Evolutionary conservation across 371 early-diverging fungal species (phyloP), one percentile per base, ranked within the genome.

Genomic region (Sporodiniella umbellata): DNA sequence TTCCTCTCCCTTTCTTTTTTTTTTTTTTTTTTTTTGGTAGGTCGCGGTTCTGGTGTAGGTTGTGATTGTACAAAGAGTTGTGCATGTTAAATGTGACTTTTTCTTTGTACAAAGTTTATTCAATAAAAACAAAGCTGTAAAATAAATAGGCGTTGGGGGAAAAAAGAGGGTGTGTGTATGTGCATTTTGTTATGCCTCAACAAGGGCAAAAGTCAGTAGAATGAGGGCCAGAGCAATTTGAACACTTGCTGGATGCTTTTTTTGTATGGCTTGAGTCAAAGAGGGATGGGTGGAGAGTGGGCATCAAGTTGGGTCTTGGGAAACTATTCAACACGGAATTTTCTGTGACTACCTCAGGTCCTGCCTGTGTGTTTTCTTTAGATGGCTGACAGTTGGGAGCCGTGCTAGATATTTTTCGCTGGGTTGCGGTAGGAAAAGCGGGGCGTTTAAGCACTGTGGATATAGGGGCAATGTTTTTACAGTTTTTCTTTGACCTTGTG

Each of bases 181-280:
- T n/a, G n/a, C n/a, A n/a, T n/a, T 28, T 28, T 28, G 4, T 7
- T 10, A 28, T 28, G 30, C 10, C 15, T 43, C 60, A 76, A 45
- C 76, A 76, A 40, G 76, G 76, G 43, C 76, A 75, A 45, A 71
- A 75, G 25, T 69, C 68, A 23, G 75, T 71, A 17, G 68, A 65
- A 53, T 75, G 75, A 49, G 76, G 76, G 30, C 76, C 76, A 56
- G 70, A 63, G 31, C 76, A 76, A 50, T 70, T 76, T 42, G 51
- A 56, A 49, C 76, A 76, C 24, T 56, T 43, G 12, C 54, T 54
- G 33, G 52, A 39, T 18, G 45, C 23, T 35, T 28, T 42, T 48
- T 54, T 38, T 31, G 31, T 52, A 23, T 46, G 21, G 33, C 51
- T 58, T 17, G 66, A 65, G 19, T 65, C 65, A 53, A 72, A 72